Percentiles rank a stretch among this genome's conserved stretches.
These are phyloP conservation scores for Haplosporangium gracile DNA, from an alignment of 192 early-diverging fungal species.

Conservation along the genomic window DNA sequence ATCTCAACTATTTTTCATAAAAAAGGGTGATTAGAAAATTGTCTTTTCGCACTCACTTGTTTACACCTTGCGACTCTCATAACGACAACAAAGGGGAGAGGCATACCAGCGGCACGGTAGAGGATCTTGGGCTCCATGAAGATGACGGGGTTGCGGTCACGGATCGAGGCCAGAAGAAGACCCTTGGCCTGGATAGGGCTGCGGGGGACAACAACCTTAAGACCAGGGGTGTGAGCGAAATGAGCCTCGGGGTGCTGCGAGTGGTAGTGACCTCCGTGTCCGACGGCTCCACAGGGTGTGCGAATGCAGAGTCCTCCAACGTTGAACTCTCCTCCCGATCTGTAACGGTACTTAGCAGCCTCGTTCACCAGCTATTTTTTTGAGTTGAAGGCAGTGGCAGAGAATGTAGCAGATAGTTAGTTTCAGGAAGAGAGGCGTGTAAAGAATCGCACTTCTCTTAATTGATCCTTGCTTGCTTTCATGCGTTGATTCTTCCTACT, in stretches of 20 bases:
- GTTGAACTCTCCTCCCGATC: slow-evolving; percentile 93
- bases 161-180: slow-evolving; percentile 88
- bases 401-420: not conserved
- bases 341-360: slow-evolving; percentile 97
- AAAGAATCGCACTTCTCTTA: not conserved
- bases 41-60: too few relatives aligned
- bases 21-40: not conserved
- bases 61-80: not conserved
- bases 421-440: not conserved
- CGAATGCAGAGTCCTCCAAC: slow-evolving; percentile 92
- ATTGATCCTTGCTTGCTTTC: not conserved
- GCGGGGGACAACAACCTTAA: slow-evolving; percentile 94
- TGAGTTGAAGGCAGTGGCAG: not conserved
- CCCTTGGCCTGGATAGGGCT: slow-evolving; percentile 97
- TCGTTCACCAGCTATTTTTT: slow-evolving; percentile 87
- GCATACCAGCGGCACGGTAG: slow-evolving; percentile 87
- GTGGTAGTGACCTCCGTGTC: slow-evolving; percentile 98
- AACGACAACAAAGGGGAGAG: not conserved
- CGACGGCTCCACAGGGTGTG: slow-evolving; percentile 93
- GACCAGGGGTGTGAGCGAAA: slow-evolving; percentile 95
- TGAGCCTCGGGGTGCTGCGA: slow-evolving; percentile 94
- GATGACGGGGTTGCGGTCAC: slow-evolving; percentile 93
- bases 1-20: slow-evolving; percentile 79
- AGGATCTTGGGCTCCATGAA: slow-evolving; percentile 98
- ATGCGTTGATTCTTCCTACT: not conserved